Base-by-base conservation (phyloP, 768 basidiomycete genomes). In the Podaxis rugospora region DNA sequence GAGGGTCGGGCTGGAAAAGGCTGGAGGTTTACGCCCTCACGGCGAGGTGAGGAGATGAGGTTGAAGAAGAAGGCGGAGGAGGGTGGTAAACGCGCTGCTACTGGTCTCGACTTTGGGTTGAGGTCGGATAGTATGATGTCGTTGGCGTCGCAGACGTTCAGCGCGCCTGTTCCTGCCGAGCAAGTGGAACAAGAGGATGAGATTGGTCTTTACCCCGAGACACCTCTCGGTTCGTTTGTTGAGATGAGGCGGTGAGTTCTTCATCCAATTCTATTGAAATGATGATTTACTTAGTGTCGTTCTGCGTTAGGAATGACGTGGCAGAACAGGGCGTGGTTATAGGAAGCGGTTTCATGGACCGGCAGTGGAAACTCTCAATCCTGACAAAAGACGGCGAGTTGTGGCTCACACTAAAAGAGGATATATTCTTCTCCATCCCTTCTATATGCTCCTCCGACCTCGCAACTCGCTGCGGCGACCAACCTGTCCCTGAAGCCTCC, bases 401-500 rank as follows among this genome's bases (percentile, higher is more conserved):
- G 1, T 80, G 83, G 76, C 61, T 67, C 2, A 81, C 83, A 61
- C 65, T 73, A 16, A 74, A 74, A 10, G 66, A 75, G n/a, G 88
- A 92, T 61, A 74, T 89, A 65, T 76, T 79, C 66, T 89, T 87
- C 68, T 66, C 76, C 25, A 73, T 90, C n/a, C 88, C 88, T 0
- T 70, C 73, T n/a, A 78, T 88, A 66, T 72, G 84, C 25, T 68
- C 81, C 13, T 54, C 62, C 44, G 76, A 82, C 62, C 74, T 85
- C 6, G 74, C 78, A 0, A 64, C 64, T 37, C 77, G 83, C 35
- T 88, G 86, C 66, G 85, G 87, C 1, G 44, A 46, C 0, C 60
- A 66, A 0, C 65, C 64, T 0, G 57, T 68, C 23, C 69, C 81
- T 0, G 46, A 53, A 6, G 74, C 69, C 28, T 66, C 67, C 14